Evolutionary conservation across 352 stramenopile genomes (phyloP).

Genomic region (Peronospora belbahrii): DNA sequence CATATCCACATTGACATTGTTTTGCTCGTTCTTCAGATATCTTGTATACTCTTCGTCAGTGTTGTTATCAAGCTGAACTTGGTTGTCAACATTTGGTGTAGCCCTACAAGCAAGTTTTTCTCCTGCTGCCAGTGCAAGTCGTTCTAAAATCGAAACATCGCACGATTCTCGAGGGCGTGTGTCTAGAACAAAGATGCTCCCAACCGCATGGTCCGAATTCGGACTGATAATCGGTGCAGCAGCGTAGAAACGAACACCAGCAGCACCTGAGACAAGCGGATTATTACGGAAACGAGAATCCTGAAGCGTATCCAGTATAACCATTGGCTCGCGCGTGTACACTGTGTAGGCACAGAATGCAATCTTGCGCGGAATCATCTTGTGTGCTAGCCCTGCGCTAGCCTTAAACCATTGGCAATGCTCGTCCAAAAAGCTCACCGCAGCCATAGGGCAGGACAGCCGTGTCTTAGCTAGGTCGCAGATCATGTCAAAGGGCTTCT

Average conservation of each 20-base stretch:
- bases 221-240: constrained; percentile 61
- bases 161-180: constrained; percentile 61
- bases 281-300: constrained; percentile 87
- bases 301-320: constrained; percentile 84
- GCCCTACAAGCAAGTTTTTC: constrained; percentile 42
- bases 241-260: constrained; percentile 93
- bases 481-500: constrained; percentile 71
- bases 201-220: constrained; percentile 46
- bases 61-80: constrained; percentile 5
- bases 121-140: constrained; percentile 42
- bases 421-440: constrained; percentile 74
- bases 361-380: constrained; percentile 74
- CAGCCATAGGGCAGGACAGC: constrained; percentile 63
- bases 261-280: constrained; percentile 81
- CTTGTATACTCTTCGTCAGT: constrained; percentile 1
- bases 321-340: constrained; percentile 44
- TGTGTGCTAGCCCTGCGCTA: constrained; percentile 57
- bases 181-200: constrained; percentile 80
- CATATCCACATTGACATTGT: background rate
- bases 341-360: constrained; percentile 73
- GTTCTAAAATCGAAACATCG: constrained; percentile 63
- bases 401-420: constrained; percentile 77
- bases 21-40: constrained; percentile 7
- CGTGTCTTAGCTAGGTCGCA: constrained; percentile 66
- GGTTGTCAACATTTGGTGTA: background rate